Evolutionary conservation across 2,329 filamentous ascomycete species (phyloP), one percentile per base, ranked within the genome.

Genomic region (Pseudonectria foliicola): DNA sequence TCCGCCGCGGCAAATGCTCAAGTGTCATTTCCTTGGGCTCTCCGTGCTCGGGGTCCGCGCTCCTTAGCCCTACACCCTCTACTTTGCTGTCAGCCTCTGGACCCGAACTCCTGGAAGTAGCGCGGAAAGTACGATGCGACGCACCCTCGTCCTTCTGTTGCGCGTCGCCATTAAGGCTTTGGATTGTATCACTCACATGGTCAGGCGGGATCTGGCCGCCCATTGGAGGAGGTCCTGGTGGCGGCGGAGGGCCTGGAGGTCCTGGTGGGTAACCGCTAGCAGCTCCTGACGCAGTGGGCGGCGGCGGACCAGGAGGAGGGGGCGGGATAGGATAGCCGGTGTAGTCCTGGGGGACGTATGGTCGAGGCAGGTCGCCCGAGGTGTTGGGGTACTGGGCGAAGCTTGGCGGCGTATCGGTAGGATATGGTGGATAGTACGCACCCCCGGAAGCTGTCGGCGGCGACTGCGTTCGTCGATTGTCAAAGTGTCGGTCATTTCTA

Each of bases 361-460:
- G 55, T 15, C n/a, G n/a, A n/a, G 55, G 54, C 28, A 61, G 63
- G 6, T 70, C 61, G 29, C 51, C 40, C 3, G 49, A 40, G 48
- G 45, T 39, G 48, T 60, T 40, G 44, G 58, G 57, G 31, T 63
- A 63, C 10, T 60, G 60, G 6, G 60, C 57, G 44, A 66, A 61
- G 13, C 54, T 55, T 27, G 44, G 32, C 47, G 52, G 24, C 43
- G 57, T 15, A 39, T 62, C 37, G 41, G 47, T 48, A 6, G 61
- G 60, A 31, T 64, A 63, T 3, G 65, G 64, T 3, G 64, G 65
- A 39, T 68, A 71, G 48, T 63, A 71, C 12, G 64, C 63, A 10
- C 70, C 70, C n/a, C 70, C 70, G 3, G 70, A 73, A 4, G 68
- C 68, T 35, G 62, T 68, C 3, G 67, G 65, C 1, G 70, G 70